Conservation (phyloP, 2,329 filamentous ascomycete species). For the Pyrenophora teres region DNA sequence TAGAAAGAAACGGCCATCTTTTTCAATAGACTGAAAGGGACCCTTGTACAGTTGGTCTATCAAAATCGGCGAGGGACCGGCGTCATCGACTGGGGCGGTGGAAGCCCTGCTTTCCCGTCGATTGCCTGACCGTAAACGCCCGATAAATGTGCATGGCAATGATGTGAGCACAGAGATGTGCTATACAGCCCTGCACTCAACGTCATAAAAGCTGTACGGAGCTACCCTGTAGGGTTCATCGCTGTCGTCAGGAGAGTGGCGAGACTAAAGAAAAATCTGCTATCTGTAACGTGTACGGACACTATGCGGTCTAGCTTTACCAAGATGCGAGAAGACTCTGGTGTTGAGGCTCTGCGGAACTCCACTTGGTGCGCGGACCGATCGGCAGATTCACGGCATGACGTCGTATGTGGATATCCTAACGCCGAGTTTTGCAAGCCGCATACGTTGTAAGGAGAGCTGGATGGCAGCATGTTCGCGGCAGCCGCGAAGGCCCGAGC, state of each 20-base stretch:
- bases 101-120: not conserved
- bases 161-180: not conserved
- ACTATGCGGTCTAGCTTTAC: constrained; percentile 17
- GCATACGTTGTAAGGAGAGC: not conserved
- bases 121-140: constrained; percentile 14
- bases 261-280: constrained; percentile 9
- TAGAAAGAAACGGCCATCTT: not conserved
- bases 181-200: constrained; percentile 2
- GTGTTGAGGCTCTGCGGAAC: constrained; percentile 31
- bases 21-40: constrained; percentile 1
- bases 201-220: constrained; percentile 4
- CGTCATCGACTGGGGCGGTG: constrained; percentile 10
- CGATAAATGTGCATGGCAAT: constrained; percentile 4
- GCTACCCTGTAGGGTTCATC: not conserved
- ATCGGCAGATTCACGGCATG: constrained; percentile 12
- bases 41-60: constrained; percentile 2
- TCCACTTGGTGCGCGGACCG: constrained; percentile 14
- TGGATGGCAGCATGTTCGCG: not conserved
- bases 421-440: constrained; percentile 8
- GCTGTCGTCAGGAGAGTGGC: not conserved
- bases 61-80: constrained; percentile 4
- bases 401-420: constrained; percentile 12
- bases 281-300: constrained; percentile 11
- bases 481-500: constrained; percentile 10
- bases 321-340: constrained; percentile 10